Base-by-base conservation (phyloP, 352 stramenopile species). In the Globisporangium cystogenes region DNA sequence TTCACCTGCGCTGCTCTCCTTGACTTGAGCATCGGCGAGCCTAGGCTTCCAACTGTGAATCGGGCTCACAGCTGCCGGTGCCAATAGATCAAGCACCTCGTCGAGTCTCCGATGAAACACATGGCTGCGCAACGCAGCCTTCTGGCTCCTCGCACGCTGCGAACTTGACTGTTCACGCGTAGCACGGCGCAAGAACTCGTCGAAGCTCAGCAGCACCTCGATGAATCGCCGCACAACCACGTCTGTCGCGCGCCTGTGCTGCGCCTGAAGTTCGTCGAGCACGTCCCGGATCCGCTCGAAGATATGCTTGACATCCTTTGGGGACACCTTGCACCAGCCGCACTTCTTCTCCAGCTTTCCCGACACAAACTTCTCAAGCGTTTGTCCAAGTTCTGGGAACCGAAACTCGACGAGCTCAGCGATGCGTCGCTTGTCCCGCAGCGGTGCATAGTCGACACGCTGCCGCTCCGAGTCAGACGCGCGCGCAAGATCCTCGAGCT, bases 131-230 rank as follows among this genome's bases (percentile, higher is more conserved):
- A 46, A 12, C 18, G 31, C 18, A 39, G 39, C 37, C 41, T 48
- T 23, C 16, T 46, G 37, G 27, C 50, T 55, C 41, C 35, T 55
- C 16, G 39, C 18, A 1, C 27, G 39, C 24, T 42, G 49, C 2
- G 41, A 26, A 1, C 48, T 10, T 2, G 50, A 47, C 3, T 46
- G 6, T 10, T 48, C 26, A 12, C 5, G 3, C 11, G 3, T 23
- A 2, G 18, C 16, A 7, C 20, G 2, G 6, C 27, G 7, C 20
- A 57, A 20, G 43, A 57, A 50, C n/a, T 20, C 15, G 3, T 51
- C 31, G 29, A 51, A 41, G n/a, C 10, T 24, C 26, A 27, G n/a
- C 29, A 57, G 41, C 33, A 57, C 16, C 15, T 57, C 18, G 24
- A 35, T 35, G 43, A 50, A 57, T 29, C 18, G 35, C 7, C 1